Evolutionary conservation across 192 early-diverging fungal genomes (phyloP).

Genomic region (Coemansia interrupta): DNA sequence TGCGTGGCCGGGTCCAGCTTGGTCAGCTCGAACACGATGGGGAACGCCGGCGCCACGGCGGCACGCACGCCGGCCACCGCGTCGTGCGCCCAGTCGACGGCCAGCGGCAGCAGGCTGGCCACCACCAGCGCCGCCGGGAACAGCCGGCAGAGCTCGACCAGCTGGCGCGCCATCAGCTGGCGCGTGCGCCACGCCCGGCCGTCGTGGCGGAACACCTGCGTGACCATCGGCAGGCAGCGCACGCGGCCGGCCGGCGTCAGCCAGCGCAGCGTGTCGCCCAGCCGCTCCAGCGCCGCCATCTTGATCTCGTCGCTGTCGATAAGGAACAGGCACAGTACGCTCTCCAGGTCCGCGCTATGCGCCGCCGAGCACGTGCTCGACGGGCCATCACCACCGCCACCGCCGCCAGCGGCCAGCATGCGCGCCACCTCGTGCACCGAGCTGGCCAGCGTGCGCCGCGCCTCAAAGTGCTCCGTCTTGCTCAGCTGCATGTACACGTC

Average conservation of each 20-base stretch:
- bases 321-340: constrained; percentile 46
- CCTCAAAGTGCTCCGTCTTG: constrained; percentile 51
- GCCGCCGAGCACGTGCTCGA: constrained; percentile 1
- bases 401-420: constrained; percentile 36
- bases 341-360: constrained; percentile 42
- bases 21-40: constrained; percentile 48
- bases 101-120: constrained; percentile 63
- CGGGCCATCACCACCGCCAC: background rate
- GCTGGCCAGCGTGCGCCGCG: constrained; percentile 46
- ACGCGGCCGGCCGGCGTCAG: constrained; percentile 60
- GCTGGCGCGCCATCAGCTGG: constrained; percentile 65
- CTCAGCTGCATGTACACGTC: constrained; percentile 51
- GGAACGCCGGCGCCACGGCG: constrained; percentile 44
- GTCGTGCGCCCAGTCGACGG: constrained; percentile 56
- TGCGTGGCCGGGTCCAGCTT: constrained; percentile 37
- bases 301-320: constrained; percentile 60
- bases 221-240: constrained; percentile 62
- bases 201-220: constrained; percentile 66
- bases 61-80: constrained; percentile 58
- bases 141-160: constrained; percentile 60
- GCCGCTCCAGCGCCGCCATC: constrained; percentile 63
- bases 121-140: constrained; percentile 61
- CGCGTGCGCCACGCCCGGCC: constrained; percentile 70
- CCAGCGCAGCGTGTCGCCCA: constrained; percentile 63
- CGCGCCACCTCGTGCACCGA: constrained; percentile 53